phyloP scores from a whole-genome alignment of 2,329 filamentous ascomycete genomes.

The Alternaria sp. region DNA sequence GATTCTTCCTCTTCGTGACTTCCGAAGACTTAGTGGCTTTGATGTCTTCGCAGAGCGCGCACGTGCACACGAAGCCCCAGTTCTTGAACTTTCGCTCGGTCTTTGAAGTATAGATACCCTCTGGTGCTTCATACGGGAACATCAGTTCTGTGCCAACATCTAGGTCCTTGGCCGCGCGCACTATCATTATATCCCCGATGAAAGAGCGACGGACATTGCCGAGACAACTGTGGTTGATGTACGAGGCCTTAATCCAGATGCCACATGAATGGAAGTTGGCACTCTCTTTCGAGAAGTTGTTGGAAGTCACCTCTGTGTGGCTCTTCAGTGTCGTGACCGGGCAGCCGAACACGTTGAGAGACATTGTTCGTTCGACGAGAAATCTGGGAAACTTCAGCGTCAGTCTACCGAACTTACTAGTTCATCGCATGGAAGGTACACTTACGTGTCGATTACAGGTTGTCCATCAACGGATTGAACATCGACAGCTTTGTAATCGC shows the following conservation, averaged over 20 bases:
- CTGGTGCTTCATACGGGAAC: conserved; percentile 22
- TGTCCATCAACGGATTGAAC: conserved; percentile 44
- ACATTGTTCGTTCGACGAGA: conserved; percentile 55
- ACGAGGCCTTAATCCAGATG: conserved; percentile 53
- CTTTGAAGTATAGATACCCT: not conserved
- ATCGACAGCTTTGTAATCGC: conserved; percentile 50
- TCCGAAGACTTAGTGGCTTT: conserved; percentile 14
- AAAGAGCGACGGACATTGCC: conserved; percentile 50
- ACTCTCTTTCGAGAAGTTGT: not conserved
- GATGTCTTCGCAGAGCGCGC: conserved; percentile 25
- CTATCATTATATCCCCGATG: conserved; percentile 51
- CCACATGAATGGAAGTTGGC: conserved; percentile 35
- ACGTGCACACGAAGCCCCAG: conserved; percentile 32
- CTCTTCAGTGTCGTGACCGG: conserved; percentile 23
- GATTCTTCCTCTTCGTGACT: conserved; percentile 9
- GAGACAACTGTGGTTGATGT: conserved; percentile 57
- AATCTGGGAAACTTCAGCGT: conserved; percentile 43
- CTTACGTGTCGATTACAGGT: conserved; percentile 56
- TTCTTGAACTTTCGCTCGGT: conserved; percentile 10
- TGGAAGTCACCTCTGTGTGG: conserved; percentile 15
- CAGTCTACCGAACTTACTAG: not conserved
- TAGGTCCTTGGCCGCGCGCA: conserved; percentile 52
- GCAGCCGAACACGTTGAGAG: conserved; percentile 58
- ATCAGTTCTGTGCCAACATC: conserved; percentile 25
- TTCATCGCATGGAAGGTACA: not conserved